A percentile compares a stretch with the other conserved stretches of the same genome.
phyloP scores from a whole-genome alignment of 2,329 filamentous ascomycete genomes.

The Colletotrichum noveboracense region DNA sequence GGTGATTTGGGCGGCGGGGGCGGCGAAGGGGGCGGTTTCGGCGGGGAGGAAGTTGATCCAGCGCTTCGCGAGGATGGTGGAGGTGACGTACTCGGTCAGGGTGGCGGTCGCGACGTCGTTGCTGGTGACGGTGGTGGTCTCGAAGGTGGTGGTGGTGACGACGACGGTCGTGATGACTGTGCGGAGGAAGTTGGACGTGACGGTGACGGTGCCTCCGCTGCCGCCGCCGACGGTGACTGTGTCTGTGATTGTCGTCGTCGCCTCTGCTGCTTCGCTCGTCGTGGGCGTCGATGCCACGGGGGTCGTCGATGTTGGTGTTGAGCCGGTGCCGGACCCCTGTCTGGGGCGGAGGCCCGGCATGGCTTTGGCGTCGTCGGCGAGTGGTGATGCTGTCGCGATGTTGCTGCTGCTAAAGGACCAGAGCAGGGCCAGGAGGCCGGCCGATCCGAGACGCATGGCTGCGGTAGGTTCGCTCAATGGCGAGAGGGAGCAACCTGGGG shows the following conservation, averaged over 20 bases:
- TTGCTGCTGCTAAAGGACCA: conserved; percentile 2
- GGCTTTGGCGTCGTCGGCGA: neutral
- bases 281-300: neutral
- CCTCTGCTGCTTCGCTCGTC: neutral
- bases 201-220: conserved; percentile 11
- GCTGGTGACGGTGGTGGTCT: conserved; percentile 41
- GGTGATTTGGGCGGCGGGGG: conserved; percentile 19
- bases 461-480: conserved; percentile 2
- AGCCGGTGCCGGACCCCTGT: neutral
- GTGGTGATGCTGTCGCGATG: neutral
- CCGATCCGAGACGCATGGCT: conserved; percentile 11
- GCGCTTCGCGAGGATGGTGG: conserved; percentile 39
- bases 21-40: conserved; percentile 28
- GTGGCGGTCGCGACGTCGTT: conserved; percentile 40
- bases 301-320: neutral
- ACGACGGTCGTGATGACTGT: conserved; percentile 33
- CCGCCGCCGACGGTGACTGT: neutral
- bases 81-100: conserved; percentile 37
- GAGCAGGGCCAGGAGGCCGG: conserved; percentile 17
- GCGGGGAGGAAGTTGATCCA: conserved; percentile 30
- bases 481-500: neutral
- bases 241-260: neutral
- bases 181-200: conserved; percentile 4
- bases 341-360: conserved; percentile 9
- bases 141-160: conserved; percentile 38